phyloP scores from a whole-genome alignment of 495 filamentous ascomycete genomes.

The Penicillium malachiteum region DNA sequence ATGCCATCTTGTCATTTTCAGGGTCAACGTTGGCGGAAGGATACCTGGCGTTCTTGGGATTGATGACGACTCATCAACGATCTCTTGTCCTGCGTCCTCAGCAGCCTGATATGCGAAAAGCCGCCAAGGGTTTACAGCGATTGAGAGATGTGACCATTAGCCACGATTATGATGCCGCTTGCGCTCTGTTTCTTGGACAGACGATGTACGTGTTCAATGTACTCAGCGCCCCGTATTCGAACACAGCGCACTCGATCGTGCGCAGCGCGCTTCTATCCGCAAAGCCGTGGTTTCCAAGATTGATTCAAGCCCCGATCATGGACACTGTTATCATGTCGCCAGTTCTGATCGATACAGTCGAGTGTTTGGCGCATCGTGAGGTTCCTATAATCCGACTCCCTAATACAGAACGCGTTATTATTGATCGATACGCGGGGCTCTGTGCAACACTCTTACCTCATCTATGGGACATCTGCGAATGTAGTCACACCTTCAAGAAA shows the following conservation, averaged over 20 bases:
- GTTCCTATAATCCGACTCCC: constrained; percentile 32
- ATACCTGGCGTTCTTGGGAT: constrained; percentile 24
- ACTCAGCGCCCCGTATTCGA: constrained; percentile 25
- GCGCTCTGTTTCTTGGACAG: constrained; percentile 28
- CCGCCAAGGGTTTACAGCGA: constrained; percentile 24
- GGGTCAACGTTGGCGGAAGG: constrained; percentile 24
- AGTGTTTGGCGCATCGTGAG: constrained; percentile 31
- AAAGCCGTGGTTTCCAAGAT: constrained; percentile 26
- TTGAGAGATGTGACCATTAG: constrained; percentile 22
- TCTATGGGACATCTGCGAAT: constrained; percentile 33
- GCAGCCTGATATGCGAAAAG: constrained; percentile 24
- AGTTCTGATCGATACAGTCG: constrained; percentile 32
- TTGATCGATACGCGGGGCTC: constrained; percentile 36
- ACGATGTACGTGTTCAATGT: constrained; percentile 32
- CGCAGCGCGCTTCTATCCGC: constrained; percentile 28
- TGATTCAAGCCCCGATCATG: constrained; percentile 24
- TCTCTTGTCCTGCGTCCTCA: constrained; percentile 22
- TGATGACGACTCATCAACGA: constrained; percentile 28
- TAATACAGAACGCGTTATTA: constrained; percentile 21
- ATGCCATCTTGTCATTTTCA: constrained; percentile 19
- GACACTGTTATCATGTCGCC: constrained; percentile 33
- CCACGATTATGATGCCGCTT: constrained; percentile 25
- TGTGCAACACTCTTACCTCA: constrained; percentile 29
- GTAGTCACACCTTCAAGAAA: constrained; percentile 22
- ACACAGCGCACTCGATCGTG: constrained; percentile 27